Conservation (phyloP, 2,329 filamentous ascomycete species). For the Fusarium poae region DNA sequence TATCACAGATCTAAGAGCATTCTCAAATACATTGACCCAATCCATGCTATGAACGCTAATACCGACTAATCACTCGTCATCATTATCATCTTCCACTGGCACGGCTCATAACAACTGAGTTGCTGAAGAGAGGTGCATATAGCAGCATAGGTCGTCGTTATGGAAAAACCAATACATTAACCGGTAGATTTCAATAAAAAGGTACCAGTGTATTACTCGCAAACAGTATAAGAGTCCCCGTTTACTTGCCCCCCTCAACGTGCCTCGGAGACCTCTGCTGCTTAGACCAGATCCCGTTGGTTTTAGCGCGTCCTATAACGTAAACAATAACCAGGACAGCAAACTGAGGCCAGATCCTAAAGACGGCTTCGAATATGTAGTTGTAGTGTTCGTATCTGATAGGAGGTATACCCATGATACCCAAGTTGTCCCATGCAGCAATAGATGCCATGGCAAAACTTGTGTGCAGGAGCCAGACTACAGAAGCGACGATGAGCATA, state of each 20-base stretch:
- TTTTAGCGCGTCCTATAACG: conserved; percentile 45
- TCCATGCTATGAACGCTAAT: background rate
- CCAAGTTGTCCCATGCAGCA: no score
- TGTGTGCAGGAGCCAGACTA: conserved; percentile 46
- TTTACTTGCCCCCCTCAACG: conserved; percentile 22
- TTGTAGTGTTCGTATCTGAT: conserved; percentile 7
- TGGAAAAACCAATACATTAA: no score
- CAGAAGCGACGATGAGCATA: conserved; percentile 43
- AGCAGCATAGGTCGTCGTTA: no score
- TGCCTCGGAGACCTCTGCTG: conserved; percentile 36
- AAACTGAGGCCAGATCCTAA: conserved; percentile 47
- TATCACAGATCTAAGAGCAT: background rate
- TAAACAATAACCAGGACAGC: conserved; percentile 47
- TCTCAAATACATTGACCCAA: background rate
- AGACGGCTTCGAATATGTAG: conserved; percentile 45
- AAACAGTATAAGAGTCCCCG: background rate
- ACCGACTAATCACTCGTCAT: background rate
- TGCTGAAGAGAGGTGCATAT: no score
- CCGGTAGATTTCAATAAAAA: no score
- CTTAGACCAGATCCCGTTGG: conserved; percentile 48
- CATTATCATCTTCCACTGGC: no score
- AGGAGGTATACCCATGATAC: no score
- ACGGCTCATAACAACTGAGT: no score
- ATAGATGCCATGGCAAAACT: no score
- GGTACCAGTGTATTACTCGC: no score